Base-by-base conservation (phyloP, 352 stramenopile species). In the Phytopythium delawarense region DNA sequence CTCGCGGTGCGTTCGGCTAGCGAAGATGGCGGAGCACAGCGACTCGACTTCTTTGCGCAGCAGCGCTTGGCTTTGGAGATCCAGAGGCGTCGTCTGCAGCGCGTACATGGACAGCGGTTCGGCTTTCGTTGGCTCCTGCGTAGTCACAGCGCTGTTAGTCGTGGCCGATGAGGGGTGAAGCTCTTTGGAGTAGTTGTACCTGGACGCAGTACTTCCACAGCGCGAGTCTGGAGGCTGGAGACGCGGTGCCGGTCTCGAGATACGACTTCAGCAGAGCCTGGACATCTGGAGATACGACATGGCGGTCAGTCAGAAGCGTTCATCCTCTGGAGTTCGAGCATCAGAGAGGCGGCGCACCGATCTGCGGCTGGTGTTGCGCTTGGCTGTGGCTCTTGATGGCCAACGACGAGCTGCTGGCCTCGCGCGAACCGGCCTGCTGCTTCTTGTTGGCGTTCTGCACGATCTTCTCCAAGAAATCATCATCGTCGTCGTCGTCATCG, bases 41-140 rank as follows among this genome's bases (percentile, higher is more conserved):
- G 72, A 64, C 57, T 93, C 79, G 21, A 89, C 71, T 20, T 95
- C 85, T 48, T 90, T 90, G 28, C 79, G 84, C 15, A 91, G 65
- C 48, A 78, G 40, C 8, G 64, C 37, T 58, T 89, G 81, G 51
- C 66, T 88, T 37, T 72, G 67, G 21, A 89, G 66, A 28, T 84
- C 78, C 20, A 87, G 59, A 13, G 80, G 70, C 2, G 79, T 89
- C 42, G 81, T 89, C 59, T 91, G 75, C 13, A 91, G 71, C 2
- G 83, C 72, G 54, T 91, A 88, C 76, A 91, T 89, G 3, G 82
- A 88, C 44, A 81, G 74, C 3, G 74, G 65, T 45, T 85, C 78
- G n/a, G 71, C 71, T 25, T 59, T 18, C 20, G 67, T 55, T 5
- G 63, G 46, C 71, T 76, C 28, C 40, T 50, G 45, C 2, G 32